Conservation (phyloP, 805 yeast genomes). For the Blastobotrys robertii region DNA sequence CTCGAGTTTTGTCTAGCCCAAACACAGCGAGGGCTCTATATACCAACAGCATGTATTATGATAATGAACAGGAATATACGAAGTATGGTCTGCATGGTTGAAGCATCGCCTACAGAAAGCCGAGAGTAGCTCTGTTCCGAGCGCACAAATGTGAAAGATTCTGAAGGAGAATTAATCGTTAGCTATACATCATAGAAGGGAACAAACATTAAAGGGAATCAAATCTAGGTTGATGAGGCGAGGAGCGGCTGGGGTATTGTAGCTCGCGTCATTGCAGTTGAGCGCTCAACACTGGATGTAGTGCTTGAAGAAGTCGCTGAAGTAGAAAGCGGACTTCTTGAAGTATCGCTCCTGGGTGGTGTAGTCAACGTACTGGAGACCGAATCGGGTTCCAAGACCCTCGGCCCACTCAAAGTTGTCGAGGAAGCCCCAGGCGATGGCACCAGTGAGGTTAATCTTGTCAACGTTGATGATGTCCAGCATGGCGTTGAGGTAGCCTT, state of each 20-base stretch:
- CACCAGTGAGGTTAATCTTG: conserved; percentile 25
- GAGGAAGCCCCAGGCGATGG: conserved; percentile 28
- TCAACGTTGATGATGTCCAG: conserved; percentile 22
- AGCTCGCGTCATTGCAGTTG: neutral
- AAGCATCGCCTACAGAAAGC: no score
- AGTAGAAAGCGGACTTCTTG: conserved; percentile 17
- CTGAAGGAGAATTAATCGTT: conserved; percentile 40
- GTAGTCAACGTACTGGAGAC: conserved; percentile 16
- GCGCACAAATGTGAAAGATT: no score
- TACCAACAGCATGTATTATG: neutral
- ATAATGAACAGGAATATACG: neutral
- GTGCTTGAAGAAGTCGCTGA: conserved; percentile 11
- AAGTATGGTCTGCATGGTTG: no score
- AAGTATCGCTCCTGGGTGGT: conserved; percentile 8
- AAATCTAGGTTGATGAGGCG: conserved; percentile 27
- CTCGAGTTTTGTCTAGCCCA: conserved; percentile 1
- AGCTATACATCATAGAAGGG: no score
- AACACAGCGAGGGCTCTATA: no score
- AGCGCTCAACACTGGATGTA: conserved; percentile 3
- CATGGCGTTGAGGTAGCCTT: conserved; percentile 24
- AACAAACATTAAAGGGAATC: no score
- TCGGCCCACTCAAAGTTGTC: conserved; percentile 31
- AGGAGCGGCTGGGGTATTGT: neutral
- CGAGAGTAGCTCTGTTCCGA: no score
- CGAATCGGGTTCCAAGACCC: conserved; percentile 15